These are phyloP conservation scores for Sarcodon aspratus DNA, from an alignment of 768 basidiomycete genomes.

Conservation along the genomic window DNA sequence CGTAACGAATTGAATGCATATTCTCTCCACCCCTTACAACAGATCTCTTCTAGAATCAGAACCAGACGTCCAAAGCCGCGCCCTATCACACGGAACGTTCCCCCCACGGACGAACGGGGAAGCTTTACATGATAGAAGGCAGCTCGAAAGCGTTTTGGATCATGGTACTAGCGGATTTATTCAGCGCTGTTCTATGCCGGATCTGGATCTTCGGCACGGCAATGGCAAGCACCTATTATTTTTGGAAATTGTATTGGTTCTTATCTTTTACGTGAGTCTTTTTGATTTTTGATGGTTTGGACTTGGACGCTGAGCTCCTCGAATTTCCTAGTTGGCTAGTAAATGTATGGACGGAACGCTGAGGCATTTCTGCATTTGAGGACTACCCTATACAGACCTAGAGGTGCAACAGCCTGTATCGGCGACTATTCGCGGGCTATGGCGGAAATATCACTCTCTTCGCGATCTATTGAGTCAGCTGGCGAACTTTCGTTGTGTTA, in stretches of 20 bases:
- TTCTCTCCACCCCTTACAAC: no score
- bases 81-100: constrained; percentile 60
- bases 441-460: constrained; percentile 23
- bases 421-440: constrained; percentile 27
- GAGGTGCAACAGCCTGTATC: constrained; percentile 30
- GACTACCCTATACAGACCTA: constrained; percentile 37
- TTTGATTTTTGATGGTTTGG: neutral
- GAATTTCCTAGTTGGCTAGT: no score
- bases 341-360: no score
- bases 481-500: constrained; percentile 46
- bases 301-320: no score
- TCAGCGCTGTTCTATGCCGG: neutral
- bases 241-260: constrained; percentile 40
- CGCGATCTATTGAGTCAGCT: constrained; percentile 46
- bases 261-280: constrained; percentile 34
- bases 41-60: neutral
- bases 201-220: constrained; percentile 34
- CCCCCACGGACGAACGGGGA: constrained; percentile 40
- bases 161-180: constrained; percentile 22
- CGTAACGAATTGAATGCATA: no score
- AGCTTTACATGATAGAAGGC: no score
- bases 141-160: constrained; percentile 53
- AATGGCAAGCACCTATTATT: constrained; percentile 52
- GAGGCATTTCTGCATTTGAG: constrained; percentile 54
- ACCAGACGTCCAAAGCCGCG: constrained; percentile 52